Evolutionary conservation across 1,284 basidiomycete genomes (phyloP).

Genomic region (Rhodotorula sp.): DNA sequence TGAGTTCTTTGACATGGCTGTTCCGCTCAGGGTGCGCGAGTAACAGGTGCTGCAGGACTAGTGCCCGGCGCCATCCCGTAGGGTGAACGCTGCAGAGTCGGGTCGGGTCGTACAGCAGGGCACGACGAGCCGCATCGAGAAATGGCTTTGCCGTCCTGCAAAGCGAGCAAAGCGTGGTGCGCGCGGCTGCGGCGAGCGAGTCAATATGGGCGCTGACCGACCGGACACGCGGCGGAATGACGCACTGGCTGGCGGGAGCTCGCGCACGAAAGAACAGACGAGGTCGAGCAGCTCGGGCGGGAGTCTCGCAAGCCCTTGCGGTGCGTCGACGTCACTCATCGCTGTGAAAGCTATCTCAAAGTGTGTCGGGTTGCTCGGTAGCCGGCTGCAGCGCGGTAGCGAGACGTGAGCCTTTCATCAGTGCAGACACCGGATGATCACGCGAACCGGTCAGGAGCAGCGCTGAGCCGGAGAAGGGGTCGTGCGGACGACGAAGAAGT

Average conservation of each 20-base stretch:
- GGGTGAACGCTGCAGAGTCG: neutral
- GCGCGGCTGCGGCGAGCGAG: neutral
- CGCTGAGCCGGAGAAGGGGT: no score
- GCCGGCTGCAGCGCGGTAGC: no score
- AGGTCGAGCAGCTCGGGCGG: conserved; percentile 8
- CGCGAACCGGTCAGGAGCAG: no score
- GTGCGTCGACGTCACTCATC: no score
- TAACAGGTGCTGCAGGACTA: neutral
- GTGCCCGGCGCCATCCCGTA: rapidly evolving
- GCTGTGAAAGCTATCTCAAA: no score
- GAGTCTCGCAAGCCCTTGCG: neutral
- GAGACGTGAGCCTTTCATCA: no score
- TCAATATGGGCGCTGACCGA: neutral
- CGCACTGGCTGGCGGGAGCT: no score
- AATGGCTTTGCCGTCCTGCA: neutral
- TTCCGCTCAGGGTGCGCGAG: neutral
- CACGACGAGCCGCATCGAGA: neutral
- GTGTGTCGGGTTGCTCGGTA: no score
- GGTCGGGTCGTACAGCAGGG: neutral
- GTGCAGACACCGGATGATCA: no score
- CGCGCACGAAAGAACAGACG: neutral
- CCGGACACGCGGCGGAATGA: no score
- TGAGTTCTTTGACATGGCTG: neutral
- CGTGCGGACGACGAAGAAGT: no score
- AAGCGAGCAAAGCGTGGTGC: neutral